These are phyloP conservation scores for Cephalotrichum gorgonifer DNA, from an alignment of 2,329 filamentous ascomycete genomes.

Conservation along the genomic window DNA sequence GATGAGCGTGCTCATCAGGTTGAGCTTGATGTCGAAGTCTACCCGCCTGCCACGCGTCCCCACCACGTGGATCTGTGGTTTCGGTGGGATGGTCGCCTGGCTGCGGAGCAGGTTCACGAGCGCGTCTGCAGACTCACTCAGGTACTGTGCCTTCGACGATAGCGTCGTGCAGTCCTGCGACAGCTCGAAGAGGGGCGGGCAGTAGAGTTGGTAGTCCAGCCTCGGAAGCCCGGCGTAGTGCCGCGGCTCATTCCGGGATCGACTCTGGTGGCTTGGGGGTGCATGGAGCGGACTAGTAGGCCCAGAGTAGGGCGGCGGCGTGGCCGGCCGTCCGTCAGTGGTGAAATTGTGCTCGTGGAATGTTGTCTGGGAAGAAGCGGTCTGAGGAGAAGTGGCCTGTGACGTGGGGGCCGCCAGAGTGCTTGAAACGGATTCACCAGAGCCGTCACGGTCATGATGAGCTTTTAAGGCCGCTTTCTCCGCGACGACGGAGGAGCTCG, in stretches of 20 bases:
- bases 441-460: neutral
- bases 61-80: slow-evolving; percentile 38
- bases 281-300: neutral
- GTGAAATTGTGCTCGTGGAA: neutral
- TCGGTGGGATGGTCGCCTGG: slow-evolving; percentile 42
- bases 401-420: neutral
- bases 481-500: too few relatives aligned
- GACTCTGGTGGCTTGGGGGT: neutral
- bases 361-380: neutral
- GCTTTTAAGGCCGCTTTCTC: neutral
- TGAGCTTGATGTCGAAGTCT: slow-evolving; percentile 44
- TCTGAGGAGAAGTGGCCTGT: neutral
- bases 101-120: slow-evolving; percentile 34
- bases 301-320: neutral
- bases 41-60: slow-evolving; percentile 31
- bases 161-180: slow-evolving; percentile 37
- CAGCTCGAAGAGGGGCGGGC: slow-evolving; percentile 39
- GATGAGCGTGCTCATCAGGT: slow-evolving; percentile 42
- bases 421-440: neutral
- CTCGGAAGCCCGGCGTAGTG: slow-evolving; percentile 35
- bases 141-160: slow-evolving; percentile 33
- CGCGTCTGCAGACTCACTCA: slow-evolving; percentile 33
- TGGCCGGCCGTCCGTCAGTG: neutral
- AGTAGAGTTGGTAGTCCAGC: slow-evolving; percentile 42
- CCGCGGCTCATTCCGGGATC: slow-evolving; percentile 10